phyloP scores from a whole-genome alignment of 164 flowering plant species.

The Amborella trichopoda region DNA sequence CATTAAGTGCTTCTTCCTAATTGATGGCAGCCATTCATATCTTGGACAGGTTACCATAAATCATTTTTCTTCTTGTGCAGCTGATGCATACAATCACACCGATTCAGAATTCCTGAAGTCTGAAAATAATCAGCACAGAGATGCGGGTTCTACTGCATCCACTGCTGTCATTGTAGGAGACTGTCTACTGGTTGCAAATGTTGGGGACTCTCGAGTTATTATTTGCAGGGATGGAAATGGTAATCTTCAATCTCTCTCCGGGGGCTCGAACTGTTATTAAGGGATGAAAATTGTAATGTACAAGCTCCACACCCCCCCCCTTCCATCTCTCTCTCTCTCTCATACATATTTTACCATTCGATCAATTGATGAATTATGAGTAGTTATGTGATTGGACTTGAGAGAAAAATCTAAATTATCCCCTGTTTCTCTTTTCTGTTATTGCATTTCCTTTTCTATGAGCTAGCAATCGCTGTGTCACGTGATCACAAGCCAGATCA shows the following conservation, averaged over 20 bases:
- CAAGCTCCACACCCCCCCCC: too few species aligned
- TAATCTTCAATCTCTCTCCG: conserved; percentile 23
- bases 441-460: background rate
- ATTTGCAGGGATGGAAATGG: conserved; percentile 92
- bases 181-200: conserved; percentile 91
- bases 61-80: conserved; percentile 28
- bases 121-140: conserved; percentile 75
- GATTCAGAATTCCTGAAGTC: conserved; percentile 89
- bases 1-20: background rate
- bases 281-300: too few species aligned
- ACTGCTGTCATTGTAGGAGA: conserved; percentile 96
- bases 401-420: too few species aligned
- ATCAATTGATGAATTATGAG: too few species aligned
- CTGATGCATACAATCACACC: conserved; percentile 89
- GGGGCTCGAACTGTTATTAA: too few species aligned
- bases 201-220: conserved; percentile 96
- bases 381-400: too few species aligned
- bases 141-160: conserved; percentile 99
- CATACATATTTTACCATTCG: too few species aligned
- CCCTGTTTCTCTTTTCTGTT: too few species aligned
- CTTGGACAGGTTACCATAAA: background rate
- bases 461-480: conserved; percentile 84
- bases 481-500: conserved; percentile 99
- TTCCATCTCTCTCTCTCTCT: too few species aligned
- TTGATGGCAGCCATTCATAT: background rate